Evolutionary conservation across 371 early-diverging fungal genomes (phyloP), one percentile per base, ranked within the genome.

Genomic region (Smittium mucronatum): DNA sequence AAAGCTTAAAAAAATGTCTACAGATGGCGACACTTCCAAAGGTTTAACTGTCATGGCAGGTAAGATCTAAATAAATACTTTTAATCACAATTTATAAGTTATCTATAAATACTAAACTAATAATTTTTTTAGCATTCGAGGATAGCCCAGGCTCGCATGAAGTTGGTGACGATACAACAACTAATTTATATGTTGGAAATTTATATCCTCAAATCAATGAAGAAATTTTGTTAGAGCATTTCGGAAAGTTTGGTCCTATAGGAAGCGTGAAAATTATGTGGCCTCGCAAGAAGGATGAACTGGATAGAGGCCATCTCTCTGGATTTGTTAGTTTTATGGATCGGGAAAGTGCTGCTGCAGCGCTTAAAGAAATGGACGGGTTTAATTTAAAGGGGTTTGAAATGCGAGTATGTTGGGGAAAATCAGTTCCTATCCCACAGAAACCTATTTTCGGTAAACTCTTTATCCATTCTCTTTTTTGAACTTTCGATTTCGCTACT

Each of bases 231-330:
- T 90, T 89, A 70, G 76, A 82, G 70, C 84, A 83, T 30, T 96
- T 96, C 84, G 93, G 81, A 28, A 79, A 75, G 31, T 90, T 81
- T 74, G 97, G 97, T 0, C 88, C 94, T 0, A 92, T 96, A 72
- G 95, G 89, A 2, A 91, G 92, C 66, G 90, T 94, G 66, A 95
- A 96, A 76, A 90, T 96, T 63, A 93, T 95, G 94, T 92, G 93
- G 93, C 95, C 97, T 1, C 87, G 94, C 21, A 90, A 90, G 0
- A 83, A 81, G 60, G 94, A 92, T 67, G 94, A 93, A 73, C 82
- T 81, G 36, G 89, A 87, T 15, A 83, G 94, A 21, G 84, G 85
- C 47, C 80, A 88, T 17, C 90, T 91, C 72, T 88, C 87, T 70
- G 94, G 92, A 2, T 95, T 95, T 81, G 92, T 96, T 17, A 87